Percentiles rank a stretch among this genome's conserved stretches.
phyloP scores from a whole-genome alignment of 1,284 basidiomycete genomes.

The Ceratobasidium sp. region DNA sequence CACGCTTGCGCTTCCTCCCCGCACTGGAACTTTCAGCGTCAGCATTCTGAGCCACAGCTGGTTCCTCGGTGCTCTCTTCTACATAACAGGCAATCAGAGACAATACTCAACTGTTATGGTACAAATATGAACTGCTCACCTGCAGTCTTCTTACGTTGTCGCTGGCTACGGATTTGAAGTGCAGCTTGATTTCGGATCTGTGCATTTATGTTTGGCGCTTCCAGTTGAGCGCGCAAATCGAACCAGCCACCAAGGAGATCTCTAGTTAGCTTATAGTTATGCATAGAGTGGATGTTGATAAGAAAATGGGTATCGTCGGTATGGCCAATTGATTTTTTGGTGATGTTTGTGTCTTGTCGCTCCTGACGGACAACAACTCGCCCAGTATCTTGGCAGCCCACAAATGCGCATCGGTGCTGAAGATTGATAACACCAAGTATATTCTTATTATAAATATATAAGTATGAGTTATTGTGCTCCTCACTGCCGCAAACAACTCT shows the following conservation, averaged over 20 bases:
- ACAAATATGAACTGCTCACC: too few species aligned
- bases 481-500: background rate
- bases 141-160: background rate
- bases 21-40: background rate
- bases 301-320: slow-evolving; percentile 2
- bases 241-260: background rate
- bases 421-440: slow-evolving; percentile 6
- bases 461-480: background rate
- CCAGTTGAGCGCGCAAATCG: background rate
- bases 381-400: background rate
- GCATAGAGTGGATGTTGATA: slow-evolving; percentile 23
- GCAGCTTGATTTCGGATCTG: background rate
- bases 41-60: background rate
- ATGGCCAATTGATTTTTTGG: background rate
- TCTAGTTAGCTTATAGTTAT: slow-evolving; percentile 17
- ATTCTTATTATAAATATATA: background rate
- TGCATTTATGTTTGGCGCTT: background rate
- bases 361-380: slow-evolving; percentile 3
- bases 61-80: too few species aligned
- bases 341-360: background rate
- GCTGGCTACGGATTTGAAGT: background rate
- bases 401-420: slow-evolving; percentile 14
- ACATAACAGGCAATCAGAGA: too few species aligned
- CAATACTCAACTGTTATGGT: too few species aligned
- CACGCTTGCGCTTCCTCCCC: slow-evolving; percentile 5